Evolutionary conservation across 2,329 filamentous ascomycete genomes (phyloP).

Genomic region (Hymenoscyphus repandus): DNA sequence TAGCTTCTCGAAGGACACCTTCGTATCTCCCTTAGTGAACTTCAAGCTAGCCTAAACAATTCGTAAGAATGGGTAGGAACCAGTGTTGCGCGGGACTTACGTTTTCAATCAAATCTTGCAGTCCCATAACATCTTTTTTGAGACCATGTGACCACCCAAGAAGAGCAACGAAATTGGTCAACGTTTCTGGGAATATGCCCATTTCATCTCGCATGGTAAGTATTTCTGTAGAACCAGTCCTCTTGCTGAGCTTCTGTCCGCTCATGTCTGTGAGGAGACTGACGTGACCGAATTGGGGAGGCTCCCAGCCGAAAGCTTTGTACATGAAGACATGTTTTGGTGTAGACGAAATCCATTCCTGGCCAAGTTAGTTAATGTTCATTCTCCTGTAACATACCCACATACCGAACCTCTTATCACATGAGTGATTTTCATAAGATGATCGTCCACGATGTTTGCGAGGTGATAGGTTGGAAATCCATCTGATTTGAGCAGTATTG

Average conservation of each 20-base stretch:
- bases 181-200: conserved; percentile 56
- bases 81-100: conserved; percentile 36
- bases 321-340: conserved; percentile 74
- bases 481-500: conserved; percentile 85
- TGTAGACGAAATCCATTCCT: conserved; percentile 96
- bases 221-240: conserved; percentile 62
- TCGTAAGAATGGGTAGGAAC: conserved; percentile 4
- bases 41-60: conserved; percentile 66
- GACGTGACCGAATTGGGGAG: conserved; percentile 74
- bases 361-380: conserved; percentile 1
- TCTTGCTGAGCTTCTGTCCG: conserved; percentile 82
- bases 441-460: conserved; percentile 94
- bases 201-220: conserved; percentile 48
- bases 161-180: conserved; percentile 80
- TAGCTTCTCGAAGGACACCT: conserved; percentile 75
- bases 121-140: conserved; percentile 63
- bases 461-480: conserved; percentile 95
- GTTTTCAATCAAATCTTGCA: conserved; percentile 65
- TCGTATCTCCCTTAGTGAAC: conserved; percentile 87
- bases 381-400: conserved; percentile 5
- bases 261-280: conserved; percentile 65
- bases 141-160: conserved; percentile 74
- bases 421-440: conserved; percentile 92
- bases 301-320: conserved; percentile 67
- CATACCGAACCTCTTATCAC: conserved; percentile 80